Evolutionary conservation across 73 alveolate species (phyloP), one percentile per base, ranked within the genome.

Genomic region (Paramecium pentaurelia): DNA sequence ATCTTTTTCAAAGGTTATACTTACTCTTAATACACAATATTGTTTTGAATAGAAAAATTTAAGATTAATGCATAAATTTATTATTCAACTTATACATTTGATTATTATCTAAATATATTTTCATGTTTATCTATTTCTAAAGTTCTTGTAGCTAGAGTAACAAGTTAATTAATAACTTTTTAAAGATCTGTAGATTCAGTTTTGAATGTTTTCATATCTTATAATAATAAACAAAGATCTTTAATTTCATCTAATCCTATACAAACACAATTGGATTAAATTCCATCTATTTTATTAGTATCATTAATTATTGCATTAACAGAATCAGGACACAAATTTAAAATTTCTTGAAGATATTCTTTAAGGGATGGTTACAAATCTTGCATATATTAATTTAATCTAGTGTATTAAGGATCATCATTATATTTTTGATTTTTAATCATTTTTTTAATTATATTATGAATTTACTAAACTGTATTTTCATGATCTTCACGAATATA

Each of bases 61-160:
- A 86, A 25, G 14, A 86, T 58, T 16, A 86, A 28, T 11, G 93
- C 59, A 40, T 86, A 86, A 3, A 86, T 32, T 86, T 86, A 77
- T 28, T 49, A n/a, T 49, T 49, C 12, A 49, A 5, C 8, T 9
- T 49, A 49, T 86, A 32, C 18, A 60, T 60, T 86, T 1, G 28
- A 36, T 20, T 60, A 16, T 86, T 60, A 32, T 10, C 70, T 71
- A 30, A 86, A 86, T 25, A 86, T 30, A 42, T 86, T 51, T 32
- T 77, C 80, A 86, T 45, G 27, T 10, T 60, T 71, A 38, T 86
- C 84, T 45, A 86, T 60, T n/a, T 25, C 45, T 18, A 86, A 25
- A 12, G 68, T 58, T 86, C 88, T 58, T 25, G 49, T 59, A 2
- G 85, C 93, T 14, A 58, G n/a, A 28, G 18, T 58, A 1, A 77